Evolutionary conservation across 1,284 basidiomycete genomes (phyloP).

Genomic region (Ganoderma lucidum): DNA sequence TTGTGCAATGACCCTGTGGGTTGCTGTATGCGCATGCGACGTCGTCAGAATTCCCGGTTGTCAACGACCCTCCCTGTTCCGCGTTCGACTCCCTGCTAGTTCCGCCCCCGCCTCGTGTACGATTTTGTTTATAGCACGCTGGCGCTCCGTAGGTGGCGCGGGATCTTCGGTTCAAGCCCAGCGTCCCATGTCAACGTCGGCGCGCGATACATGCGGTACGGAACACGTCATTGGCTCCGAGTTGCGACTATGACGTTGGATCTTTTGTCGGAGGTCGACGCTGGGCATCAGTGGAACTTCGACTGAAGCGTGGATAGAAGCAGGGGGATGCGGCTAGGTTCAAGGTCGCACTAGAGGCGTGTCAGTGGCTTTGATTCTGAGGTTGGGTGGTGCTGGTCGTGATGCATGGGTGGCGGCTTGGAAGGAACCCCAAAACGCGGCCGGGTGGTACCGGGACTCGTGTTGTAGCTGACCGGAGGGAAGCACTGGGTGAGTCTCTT

Average conservation of each 20-base stretch:
- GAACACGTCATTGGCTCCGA: neutral
- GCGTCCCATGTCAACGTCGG: neutral
- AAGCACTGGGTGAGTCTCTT: neutral
- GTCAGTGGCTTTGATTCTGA: too few species aligned
- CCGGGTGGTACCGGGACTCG: neutral
- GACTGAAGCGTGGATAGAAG: neutral
- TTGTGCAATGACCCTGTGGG: neutral
- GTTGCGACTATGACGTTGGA: neutral
- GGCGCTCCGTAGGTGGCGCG: neutral
- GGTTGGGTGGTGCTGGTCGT: too few species aligned
- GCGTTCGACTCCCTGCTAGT: neutral
- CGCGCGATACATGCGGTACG: neutral
- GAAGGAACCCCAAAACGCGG: neutral
- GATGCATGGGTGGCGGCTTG: too few species aligned
- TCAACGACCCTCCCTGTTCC: neutral
- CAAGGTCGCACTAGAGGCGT: neutral
- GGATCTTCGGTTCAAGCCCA: neutral
- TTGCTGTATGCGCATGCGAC: neutral
- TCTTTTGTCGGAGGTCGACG: neutral
- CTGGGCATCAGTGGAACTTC: neutral
- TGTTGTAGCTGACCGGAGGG: neutral
- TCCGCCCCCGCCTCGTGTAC: neutral
- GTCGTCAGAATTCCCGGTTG: neutral
- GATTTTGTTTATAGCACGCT: conserved; percentile 2
- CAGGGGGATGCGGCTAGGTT: neutral